These are phyloP conservation scores for Capillidium rhysosporum DNA, from an alignment of 371 early-diverging fungal genomes.

Conservation along the genomic window DNA sequence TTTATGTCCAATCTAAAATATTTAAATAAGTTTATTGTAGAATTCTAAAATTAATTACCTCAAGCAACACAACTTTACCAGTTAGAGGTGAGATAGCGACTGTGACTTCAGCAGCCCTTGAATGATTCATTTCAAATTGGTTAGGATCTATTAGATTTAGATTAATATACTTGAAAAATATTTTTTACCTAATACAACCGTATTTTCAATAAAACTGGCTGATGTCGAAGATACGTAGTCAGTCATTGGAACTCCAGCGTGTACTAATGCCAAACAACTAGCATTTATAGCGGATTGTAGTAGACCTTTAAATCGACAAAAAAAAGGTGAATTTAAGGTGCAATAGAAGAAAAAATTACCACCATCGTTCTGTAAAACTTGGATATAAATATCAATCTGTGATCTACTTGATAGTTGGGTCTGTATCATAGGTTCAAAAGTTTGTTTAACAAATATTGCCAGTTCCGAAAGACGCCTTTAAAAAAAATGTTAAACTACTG, in stretches of 20 bases:
- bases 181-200: constrained; percentile 46
- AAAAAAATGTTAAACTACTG: background rate
- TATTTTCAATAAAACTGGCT: constrained; percentile 70
- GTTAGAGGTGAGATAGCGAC: constrained; percentile 68
- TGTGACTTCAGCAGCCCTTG: constrained; percentile 74
- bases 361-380: constrained; percentile 83
- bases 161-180: background rate
- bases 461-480: constrained; percentile 64
- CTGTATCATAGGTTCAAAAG: constrained; percentile 77
- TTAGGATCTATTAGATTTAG: constrained; percentile 46
- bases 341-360: constrained; percentile 20
- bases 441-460: constrained; percentile 63
- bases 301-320: constrained; percentile 12
- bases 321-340: background rate
- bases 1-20: constrained; percentile 64
- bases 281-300: constrained; percentile 84
- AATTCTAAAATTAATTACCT: constrained; percentile 15
- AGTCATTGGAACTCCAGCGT: constrained; percentile 91
- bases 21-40: constrained; percentile 1
- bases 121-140: constrained; percentile 55
- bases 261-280: constrained; percentile 82
- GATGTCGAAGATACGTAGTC: constrained; percentile 91
- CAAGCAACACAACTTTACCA: constrained; percentile 55
- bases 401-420: constrained; percentile 56
- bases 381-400: constrained; percentile 80